Conservation (phyloP, 176 grass and related monocot species). For the Poa pratensis region DNA sequence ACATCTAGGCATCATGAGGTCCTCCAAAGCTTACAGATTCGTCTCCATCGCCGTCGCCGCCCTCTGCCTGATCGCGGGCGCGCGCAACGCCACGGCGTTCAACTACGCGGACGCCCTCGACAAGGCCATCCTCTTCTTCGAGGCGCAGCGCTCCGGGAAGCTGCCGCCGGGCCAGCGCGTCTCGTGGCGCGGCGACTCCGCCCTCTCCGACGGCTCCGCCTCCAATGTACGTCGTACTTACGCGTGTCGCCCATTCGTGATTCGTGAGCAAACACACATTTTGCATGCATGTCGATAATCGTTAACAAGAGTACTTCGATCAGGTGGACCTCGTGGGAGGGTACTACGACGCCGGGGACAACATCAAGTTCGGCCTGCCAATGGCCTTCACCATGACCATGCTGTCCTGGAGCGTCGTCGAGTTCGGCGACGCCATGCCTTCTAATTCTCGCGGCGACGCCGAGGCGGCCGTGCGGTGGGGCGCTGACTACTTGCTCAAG, state of each 20-base stretch:
- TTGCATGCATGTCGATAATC: no score
- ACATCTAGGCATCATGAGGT: constrained; percentile 34
- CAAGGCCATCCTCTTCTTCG: constrained; percentile 75
- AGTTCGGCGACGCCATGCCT: constrained; percentile 61
- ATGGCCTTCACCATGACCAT: constrained; percentile 90
- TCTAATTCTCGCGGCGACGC: neutral
- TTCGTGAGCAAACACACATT: no score
- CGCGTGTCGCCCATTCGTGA: no score
- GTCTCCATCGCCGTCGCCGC: neutral
- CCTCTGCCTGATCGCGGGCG: constrained; percentile 7
- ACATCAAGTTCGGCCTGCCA: constrained; percentile 82
- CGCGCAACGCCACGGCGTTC: neutral
- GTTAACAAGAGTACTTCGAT: no score
- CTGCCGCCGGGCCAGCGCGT: constrained; percentile 52
- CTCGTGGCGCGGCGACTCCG: constrained; percentile 66
- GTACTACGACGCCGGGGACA: constrained; percentile 86
- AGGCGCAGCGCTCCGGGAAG: constrained; percentile 68
- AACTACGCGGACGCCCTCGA: constrained; percentile 68
- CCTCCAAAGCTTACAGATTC: neutral
- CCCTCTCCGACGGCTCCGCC: constrained; percentile 58
- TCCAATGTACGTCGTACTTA: neutral
- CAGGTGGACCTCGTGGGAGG: constrained; percentile 69
- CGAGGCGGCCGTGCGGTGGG: constrained; percentile 61
- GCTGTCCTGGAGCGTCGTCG: constrained; percentile 68
- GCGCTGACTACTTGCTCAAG: constrained; percentile 81